phyloP scores from a whole-genome alignment of 768 basidiomycete genomes.

The Hypholoma sublateritium region DNA sequence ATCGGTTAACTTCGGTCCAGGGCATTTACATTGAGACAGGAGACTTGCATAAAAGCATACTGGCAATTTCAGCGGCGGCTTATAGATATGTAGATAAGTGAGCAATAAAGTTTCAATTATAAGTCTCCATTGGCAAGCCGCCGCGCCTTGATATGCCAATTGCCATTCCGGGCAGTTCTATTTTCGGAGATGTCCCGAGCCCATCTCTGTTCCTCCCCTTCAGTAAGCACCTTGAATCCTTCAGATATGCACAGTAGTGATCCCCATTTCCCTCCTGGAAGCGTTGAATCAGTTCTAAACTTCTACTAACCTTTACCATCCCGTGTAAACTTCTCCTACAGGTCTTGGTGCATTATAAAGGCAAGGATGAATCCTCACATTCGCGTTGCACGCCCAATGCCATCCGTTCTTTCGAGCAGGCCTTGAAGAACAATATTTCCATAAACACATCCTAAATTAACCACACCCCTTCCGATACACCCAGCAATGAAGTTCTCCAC shows the following conservation, averaged over 20 bases:
- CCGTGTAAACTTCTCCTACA: too few species aligned
- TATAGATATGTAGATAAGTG: too few species aligned
- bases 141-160: too few species aligned
- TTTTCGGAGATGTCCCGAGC: neutral
- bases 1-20: too few species aligned
- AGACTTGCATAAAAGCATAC: too few species aligned
- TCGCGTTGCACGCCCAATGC: conserved; percentile 7
- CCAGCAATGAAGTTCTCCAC: conserved; percentile 6
- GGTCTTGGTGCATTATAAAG: neutral
- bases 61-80: too few species aligned
- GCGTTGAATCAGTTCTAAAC: neutral
- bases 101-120: too few species aligned
- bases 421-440: neutral
- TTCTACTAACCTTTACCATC: neutral
- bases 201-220: neutral
- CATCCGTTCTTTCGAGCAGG: neutral
- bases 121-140: too few species aligned
- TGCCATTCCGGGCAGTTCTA: neutral
- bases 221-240: too few species aligned
- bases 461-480: neutral
- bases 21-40: too few species aligned
- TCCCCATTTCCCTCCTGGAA: too few species aligned
- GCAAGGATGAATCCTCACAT: neutral
- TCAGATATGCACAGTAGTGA: too few species aligned
- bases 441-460: neutral